Conservation (phyloP, 345 rosid species). For the Syzygium jambos region DNA sequence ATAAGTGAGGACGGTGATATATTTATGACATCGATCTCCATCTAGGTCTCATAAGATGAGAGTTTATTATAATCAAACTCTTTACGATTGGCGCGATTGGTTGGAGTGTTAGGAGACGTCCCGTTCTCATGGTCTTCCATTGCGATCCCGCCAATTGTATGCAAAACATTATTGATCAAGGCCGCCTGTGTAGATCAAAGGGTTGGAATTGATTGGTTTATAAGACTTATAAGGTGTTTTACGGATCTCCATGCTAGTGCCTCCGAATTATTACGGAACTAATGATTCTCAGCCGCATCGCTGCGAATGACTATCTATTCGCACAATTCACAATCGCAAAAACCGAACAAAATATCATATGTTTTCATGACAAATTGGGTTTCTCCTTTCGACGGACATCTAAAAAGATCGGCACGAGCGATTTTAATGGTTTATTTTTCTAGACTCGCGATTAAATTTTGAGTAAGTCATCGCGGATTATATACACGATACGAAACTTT, state of each 20-base stretch:
- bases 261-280: background rate
- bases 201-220: background rate
- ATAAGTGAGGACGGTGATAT: background rate
- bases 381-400: background rate
- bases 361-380: background rate
- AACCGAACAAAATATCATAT: background rate
- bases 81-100: background rate
- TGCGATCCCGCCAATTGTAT: background rate
- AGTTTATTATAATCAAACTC: background rate
- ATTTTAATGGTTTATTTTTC: background rate
- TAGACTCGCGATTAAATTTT: background rate
- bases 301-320: accelerated
- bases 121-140: too few relatives aligned
- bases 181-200: background rate
- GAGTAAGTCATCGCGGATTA: background rate
- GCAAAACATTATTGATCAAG: background rate
- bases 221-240: background rate
- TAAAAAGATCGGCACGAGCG: background rate
- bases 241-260: background rate
- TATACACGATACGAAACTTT: background rate
- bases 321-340: background rate
- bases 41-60: background rate
- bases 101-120: background rate
- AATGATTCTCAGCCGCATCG: background rate
- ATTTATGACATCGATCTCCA: background rate